Evolutionary conservation across 1,284 basidiomycete genomes (phyloP), one percentile per base, ranked within the genome.

Genomic region (Porogramme epimiltina): DNA sequence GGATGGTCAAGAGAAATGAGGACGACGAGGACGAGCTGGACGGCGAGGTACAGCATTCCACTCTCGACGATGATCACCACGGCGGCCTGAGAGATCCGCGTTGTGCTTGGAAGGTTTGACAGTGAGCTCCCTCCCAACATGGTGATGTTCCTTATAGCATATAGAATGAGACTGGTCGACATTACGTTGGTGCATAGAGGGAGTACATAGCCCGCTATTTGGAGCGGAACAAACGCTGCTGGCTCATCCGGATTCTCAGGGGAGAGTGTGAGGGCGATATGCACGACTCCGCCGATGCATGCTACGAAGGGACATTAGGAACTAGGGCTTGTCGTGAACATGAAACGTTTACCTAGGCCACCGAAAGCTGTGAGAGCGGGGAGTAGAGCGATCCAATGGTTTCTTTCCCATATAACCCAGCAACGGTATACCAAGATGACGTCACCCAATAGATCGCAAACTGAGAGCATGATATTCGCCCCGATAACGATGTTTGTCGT

Each of bases 161-260:
- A 59, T 20, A 72, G 64, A 25, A 77, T 76, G 58, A 77, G 68
- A 4, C 43, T 42, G 3, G 73, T 76, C n/a, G 73, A 63, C 33
- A 77, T 51, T 49, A 69, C 46, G 42, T 76, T 77, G 6, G 72
- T 71, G 49, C 63, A 64, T 28, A 75, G 63, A 3, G 75, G 71
- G 23, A 75, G 67, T 22, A 47, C 15, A 31, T 68, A 75, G n/a
- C 52, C 58, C 0, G 71, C 74, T 2, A 63, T 61, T 5, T 20
- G 52, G 3, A 52, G 50, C 2, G 57, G 37, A 15, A 55, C 24
- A 15, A 42, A 25, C 4, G 55, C 28, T 2, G 54, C 51, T 2
- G 54, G 45, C 1, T 37, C n/a, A n/a, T 40, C 0, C n/a, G n/a
- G n/a, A 51, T 51, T 3, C 51, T n/a, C 0, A 49, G 43, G 1